A percentile compares a stretch with the other conserved stretches of the same genome.
Conservation (phyloP, 768 basidiomycete species). For the Lentinula sp. region DNA sequence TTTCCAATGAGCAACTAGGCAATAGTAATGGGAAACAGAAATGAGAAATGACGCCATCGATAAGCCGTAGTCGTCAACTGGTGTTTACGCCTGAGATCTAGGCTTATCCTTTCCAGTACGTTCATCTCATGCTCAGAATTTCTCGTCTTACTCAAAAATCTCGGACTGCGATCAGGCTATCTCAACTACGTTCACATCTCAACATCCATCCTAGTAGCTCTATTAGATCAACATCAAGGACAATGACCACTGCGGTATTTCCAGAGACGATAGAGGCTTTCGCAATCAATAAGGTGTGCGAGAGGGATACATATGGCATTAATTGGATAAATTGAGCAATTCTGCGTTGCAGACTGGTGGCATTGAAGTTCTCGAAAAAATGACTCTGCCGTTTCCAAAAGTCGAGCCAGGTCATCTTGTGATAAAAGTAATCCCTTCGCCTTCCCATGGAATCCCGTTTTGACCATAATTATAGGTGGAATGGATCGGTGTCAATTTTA, state of each 20-base stretch:
- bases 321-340: constrained; percentile 1
- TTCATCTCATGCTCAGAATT: neutral
- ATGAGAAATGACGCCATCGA: too few relatives aligned
- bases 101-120: neutral
- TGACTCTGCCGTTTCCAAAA: constrained; percentile 59
- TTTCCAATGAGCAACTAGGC: too few relatives aligned
- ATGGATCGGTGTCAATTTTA: constrained; percentile 31
- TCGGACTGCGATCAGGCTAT: neutral
- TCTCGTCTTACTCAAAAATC: neutral
- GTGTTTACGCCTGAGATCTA: neutral
- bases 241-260: neutral
- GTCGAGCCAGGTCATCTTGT: constrained; percentile 55
- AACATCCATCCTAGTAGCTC: neutral
- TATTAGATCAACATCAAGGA: neutral
- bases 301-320: neutral
- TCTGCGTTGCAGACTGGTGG: constrained; percentile 51
- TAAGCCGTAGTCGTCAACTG: too few relatives aligned
- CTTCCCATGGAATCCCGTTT: neutral
- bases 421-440: constrained; percentile 27
- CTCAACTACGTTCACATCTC: neutral
- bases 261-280: constrained; percentile 5
- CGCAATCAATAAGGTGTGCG: constrained; percentile 4
- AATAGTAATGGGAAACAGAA: too few relatives aligned
- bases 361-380: constrained; percentile 69
- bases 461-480: constrained; percentile 40